Evolutionary conservation across 768 basidiomycete genomes (phyloP), one percentile per base, ranked within the genome.

Genomic region (Boletus fagicola): DNA sequence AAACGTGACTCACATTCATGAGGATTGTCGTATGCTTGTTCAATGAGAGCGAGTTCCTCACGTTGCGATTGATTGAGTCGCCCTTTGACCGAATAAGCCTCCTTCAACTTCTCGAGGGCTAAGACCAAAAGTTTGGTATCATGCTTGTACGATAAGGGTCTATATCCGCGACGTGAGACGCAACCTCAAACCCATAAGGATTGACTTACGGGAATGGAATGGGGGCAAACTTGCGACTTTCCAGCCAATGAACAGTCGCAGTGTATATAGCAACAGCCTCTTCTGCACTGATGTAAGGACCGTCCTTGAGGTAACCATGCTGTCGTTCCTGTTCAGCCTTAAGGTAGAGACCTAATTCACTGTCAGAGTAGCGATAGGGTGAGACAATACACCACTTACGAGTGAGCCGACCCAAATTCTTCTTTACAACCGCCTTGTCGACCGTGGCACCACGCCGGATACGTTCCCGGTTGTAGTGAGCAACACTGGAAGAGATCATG

Each of bases 291-390:
- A 99, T 94, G 71, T 99, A 98, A 7, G 97, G 97, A 50, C 97
- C 97, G 73, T 99, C 97, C 78, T 99, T 98, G 62, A 99, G 85
- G 71, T 99, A 99, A 4, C 90, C 95, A 66, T 99, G 96, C 72
- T 98, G 97, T 59, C 97, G 81, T 76, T 99, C 97, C 70, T 99
- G 97, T 76, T 99, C 97, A 26, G 97, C 96, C 77, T 99, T 99
- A 65, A 98, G 80, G 73, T 98, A 99, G 3, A 99, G 82, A 61
- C 86, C 85, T 87, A 49, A 44, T 49, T 16, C 6, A 16, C 45
- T n/a, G 58, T 66, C 45, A 63, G 53, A 22, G 38, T 16, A n/a
- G 20, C 1, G 35, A 49, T 24, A 40, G 5, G 1, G 46, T 10
- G 35, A 42, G 56, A 38, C n/a, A 52, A 40, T 22, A 12, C 3